Evolutionary conservation across 257 asterid species (phyloP), one percentile per base, ranked within the genome.

Genomic region (Petunia secreta): DNA sequence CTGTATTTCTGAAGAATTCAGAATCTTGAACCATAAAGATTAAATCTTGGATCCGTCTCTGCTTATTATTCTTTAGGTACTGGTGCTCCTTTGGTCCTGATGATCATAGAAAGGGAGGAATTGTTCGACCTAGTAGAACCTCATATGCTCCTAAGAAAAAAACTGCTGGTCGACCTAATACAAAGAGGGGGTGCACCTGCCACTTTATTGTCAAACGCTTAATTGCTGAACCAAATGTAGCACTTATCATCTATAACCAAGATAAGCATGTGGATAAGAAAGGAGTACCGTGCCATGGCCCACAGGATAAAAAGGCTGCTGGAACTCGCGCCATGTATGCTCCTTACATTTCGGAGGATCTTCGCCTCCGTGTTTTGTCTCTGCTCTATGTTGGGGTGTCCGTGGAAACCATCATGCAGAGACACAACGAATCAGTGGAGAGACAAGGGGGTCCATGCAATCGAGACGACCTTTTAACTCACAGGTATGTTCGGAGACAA

Each of bases 11-110:
- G 25, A 25, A 25, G 25, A 25, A 25, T 25, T 25, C 25, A 25
- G 25, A 25, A 25, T 25, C 25, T 25, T 25, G 25, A 25, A 25
- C 25, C 25, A 25, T 25, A 25, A 25, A 25, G 25, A 25, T 25
- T 25, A 25, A 25, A 25, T 25, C 25, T 25, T 25, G 25, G 25
- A 25, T 25, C 25, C 25, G 25, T 25, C 25, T 25, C 25, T 25
- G 25, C 3, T 66, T 41, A 15, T 75, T 71, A 80, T 84, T 83
- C 74, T 75, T 64, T 80, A 95, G 99, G 93, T 95, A 92, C 83
- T 96, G 99, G 99, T 96, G 99, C 84, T 96, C 99, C 63, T 96
- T 92, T 87, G 99, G 99, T 62, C 99, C 99, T 4, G 98, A 95
- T 84, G 99, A 95, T 84, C 96, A 92, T 80, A 89, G 98, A 74